Evolutionary conservation across 2,329 filamentous ascomycete genomes (phyloP).

Genomic region (Ophiostoma novo-ulmi): DNA sequence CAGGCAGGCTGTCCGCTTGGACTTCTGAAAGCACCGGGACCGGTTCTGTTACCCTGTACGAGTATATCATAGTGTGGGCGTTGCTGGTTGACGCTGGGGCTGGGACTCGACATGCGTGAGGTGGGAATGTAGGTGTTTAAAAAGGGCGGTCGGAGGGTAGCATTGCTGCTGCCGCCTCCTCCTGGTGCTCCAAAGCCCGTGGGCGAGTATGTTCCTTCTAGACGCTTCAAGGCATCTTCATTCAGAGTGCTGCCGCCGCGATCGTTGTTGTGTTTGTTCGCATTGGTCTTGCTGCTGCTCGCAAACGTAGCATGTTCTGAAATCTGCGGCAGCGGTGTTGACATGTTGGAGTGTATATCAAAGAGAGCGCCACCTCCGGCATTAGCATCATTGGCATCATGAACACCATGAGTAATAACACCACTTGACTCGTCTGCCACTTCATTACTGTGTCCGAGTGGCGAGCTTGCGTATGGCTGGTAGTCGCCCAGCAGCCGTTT

Average conservation of each 20-base stretch:
- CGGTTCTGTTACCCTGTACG: neutral
- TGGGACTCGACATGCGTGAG: slow-evolving; percentile 21
- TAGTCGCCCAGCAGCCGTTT: neutral
- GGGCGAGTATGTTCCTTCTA: slow-evolving; percentile 29
- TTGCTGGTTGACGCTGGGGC: slow-evolving; percentile 12
- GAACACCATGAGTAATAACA: neutral
- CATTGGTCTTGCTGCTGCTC: neutral
- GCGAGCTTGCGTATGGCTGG: slow-evolving; percentile 2
- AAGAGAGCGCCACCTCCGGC: neutral
- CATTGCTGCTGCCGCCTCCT: neutral
- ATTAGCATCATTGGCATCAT: neutral
- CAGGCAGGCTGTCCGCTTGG: neutral
- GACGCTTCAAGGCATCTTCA: slow-evolving; percentile 31
- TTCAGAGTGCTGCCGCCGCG: slow-evolving; percentile 24
- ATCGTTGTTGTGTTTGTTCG: no score
- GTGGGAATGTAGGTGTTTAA: slow-evolving; percentile 25
- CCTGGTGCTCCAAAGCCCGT: neutral
- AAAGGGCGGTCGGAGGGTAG: neutral
- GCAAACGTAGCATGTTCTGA: slow-evolving; percentile 22
- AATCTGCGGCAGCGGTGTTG: slow-evolving; percentile 27
- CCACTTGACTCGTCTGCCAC: neutral
- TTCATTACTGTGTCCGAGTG: neutral
- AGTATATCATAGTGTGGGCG: neutral
- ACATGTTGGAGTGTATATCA: slow-evolving; percentile 22
- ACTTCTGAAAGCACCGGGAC: neutral